Evolutionary conservation across 306 rosid species (phyloP).

Genomic region (Fragaria ananassa): DNA sequence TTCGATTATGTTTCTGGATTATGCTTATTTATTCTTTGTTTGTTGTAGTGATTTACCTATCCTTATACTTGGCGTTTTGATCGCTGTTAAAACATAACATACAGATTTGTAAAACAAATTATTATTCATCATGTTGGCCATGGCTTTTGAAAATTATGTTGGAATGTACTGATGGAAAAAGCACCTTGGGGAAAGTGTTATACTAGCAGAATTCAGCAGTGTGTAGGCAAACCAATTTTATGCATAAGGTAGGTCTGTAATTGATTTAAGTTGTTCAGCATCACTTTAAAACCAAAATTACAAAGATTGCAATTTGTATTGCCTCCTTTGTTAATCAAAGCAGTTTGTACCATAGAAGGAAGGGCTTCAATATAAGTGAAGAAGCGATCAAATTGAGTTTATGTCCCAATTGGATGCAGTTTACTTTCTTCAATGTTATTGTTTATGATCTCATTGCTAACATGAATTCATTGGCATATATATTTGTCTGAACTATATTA

Average conservation of each 20-base stretch:
- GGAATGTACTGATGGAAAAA: background rate
- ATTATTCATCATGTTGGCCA: background rate
- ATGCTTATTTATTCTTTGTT: background rate
- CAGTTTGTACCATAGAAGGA: conserved; percentile 1
- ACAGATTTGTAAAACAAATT: conserved; percentile 4
- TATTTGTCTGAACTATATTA: background rate
- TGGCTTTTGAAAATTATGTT: background rate
- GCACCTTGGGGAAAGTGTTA: background rate
- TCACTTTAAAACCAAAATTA: background rate
- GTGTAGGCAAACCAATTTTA: background rate
- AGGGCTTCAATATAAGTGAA: conserved; percentile 13
- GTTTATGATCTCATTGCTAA: background rate
- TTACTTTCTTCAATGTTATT: background rate
- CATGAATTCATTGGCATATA: background rate
- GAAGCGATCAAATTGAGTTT: background rate
- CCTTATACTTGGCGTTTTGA: background rate
- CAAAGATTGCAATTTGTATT: background rate
- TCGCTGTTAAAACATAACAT: background rate
- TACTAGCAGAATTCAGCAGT: conserved; percentile 1
- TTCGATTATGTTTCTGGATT: background rate
- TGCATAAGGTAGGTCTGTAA: background rate
- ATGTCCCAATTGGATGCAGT: background rate
- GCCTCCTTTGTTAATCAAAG: background rate
- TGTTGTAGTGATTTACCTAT: background rate
- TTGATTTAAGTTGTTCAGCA: background rate